Evolutionary conservation across 495 filamentous ascomycete species (phyloP).

Genomic region (Neurospora sp.): DNA sequence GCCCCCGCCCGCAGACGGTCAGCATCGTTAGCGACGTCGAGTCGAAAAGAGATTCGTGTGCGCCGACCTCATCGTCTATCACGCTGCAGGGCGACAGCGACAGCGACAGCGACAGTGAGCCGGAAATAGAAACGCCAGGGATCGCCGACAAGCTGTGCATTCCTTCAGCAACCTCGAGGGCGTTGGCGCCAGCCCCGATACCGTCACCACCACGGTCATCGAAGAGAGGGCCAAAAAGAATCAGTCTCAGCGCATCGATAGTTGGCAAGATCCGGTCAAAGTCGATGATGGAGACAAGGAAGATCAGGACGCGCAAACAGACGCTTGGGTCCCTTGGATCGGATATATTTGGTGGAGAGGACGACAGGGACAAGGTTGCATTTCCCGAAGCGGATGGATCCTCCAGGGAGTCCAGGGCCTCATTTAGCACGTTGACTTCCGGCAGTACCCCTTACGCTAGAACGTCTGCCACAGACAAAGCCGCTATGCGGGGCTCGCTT

Average conservation of each 20-base stretch:
- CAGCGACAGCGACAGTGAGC: neutral
- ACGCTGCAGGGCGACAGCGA: constrained; percentile 36
- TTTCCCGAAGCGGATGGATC: constrained; percentile 4
- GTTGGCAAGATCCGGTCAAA: constrained; percentile 23
- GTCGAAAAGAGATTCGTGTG: constrained; percentile 43
- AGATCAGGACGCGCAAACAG: constrained; percentile 26
- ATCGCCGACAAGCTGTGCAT: neutral
- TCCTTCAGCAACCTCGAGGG: neutral
- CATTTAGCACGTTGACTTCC: neutral
- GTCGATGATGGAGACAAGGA: neutral
- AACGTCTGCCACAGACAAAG: neutral
- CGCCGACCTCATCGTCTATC: constrained; percentile 37
- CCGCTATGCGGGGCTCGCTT: constrained; percentile 12
- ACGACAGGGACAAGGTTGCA: constrained; percentile 13
- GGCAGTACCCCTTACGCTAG: neutral
- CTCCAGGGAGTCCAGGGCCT: neutral
- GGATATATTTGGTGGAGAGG: neutral
- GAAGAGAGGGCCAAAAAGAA: neutral
- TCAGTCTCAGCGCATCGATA: constrained; percentile 1
- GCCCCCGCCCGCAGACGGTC: constrained; percentile 8
- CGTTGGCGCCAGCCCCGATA: neutral
- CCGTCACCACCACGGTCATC: neutral
- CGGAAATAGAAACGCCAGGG: neutral
- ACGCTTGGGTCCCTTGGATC: constrained; percentile 4
- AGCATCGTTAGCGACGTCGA: constrained; percentile 5